Percentiles rank a stretch among this genome's conserved stretches.
Conservation (phyloP, 768 basidiomycete genomes). For the Russula griseocarnosa region DNA sequence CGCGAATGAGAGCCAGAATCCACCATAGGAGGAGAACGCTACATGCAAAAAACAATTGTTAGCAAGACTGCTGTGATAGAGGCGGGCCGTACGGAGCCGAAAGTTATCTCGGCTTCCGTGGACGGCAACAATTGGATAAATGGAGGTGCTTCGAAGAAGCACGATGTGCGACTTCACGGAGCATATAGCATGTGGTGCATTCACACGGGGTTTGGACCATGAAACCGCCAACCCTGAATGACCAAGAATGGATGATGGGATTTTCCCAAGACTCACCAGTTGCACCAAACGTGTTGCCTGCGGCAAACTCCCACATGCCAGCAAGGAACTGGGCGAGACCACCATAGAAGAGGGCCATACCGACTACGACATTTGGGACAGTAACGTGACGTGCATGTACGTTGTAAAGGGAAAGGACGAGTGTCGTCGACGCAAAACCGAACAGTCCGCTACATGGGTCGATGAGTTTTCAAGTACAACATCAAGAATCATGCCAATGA, state of each 20-base stretch:
- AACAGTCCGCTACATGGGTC: conserved; percentile 61
- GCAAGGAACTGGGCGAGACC: conserved; percentile 83
- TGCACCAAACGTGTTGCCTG: conserved; percentile 66
- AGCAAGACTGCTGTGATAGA: background rate
- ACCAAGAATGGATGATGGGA: background rate
- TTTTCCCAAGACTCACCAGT: conserved; percentile 50
- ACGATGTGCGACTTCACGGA: background rate
- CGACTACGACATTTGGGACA: conserved; percentile 68
- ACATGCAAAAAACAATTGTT: conserved; percentile 22
- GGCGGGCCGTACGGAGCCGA: background rate
- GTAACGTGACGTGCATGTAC: conserved; percentile 51
- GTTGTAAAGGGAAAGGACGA: conserved; percentile 77
- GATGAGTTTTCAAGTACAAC: conserved; percentile 56
- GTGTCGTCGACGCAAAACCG: conserved; percentile 80
- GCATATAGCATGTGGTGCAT: background rate
- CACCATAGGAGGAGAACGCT: conserved; percentile 83
- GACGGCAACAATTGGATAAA: background rate
- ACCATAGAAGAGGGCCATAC: conserved; percentile 83
- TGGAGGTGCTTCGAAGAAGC: background rate
- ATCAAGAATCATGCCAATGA: background rate
- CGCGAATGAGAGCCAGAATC: conserved; percentile 85
- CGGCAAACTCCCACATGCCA: conserved; percentile 69
- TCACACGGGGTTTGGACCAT: background rate
- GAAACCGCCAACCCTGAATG: background rate
- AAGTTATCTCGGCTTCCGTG: background rate